Evolutionary conservation across 371 early-diverging fungal species (phyloP), one percentile per base, ranked within the genome.

Genomic region (Basidiobolus meristosporus): DNA sequence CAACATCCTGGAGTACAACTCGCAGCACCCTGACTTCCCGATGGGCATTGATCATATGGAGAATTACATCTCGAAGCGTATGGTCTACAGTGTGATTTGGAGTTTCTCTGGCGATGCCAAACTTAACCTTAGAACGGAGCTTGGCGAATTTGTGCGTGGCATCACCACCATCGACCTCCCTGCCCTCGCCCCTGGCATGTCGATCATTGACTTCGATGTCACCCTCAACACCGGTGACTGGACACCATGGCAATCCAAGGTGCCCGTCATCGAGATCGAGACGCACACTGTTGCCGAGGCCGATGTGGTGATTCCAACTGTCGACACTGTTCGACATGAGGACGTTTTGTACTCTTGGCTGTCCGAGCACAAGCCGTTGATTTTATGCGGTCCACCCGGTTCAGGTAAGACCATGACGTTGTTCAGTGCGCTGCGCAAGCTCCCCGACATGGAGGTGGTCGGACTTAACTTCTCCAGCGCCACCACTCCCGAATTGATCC

Each of bases 371-470:
- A 82, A 79, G 50, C 93, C 97, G 10, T 55, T 97, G 31, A 70
- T 98, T 34, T 68, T 98, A 15, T 96, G 98, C 57, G 98, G 98
- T 44, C 98, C 98, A 40, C 98, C 98, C 14, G 98, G 98, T 41
- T 90, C 90, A 10, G 98, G 98, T 58, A 97, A 98, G 65, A 97
- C 96, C 22, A 97, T 96, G 98, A 95, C 97, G 1, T 59, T 98
- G 40, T 86, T 96, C 55, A 77, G 90, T 46, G 91, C 93, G 1
- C 69, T 98, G 35, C 84, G 98, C 31, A 90, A 86, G 47, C 60
- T 93, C 40, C 82, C 92, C 9, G 90, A 92, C 42, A 78, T 92
- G 73, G 92, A 96, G 50, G 92, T 98, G 1, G 90, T 87, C 2
- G 91, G 89, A 45, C 83, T 98, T 46, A 98, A 98, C 59, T 98